Conservation (phyloP, 306 rosid genomes). For the Citrullus amarus region DNA sequence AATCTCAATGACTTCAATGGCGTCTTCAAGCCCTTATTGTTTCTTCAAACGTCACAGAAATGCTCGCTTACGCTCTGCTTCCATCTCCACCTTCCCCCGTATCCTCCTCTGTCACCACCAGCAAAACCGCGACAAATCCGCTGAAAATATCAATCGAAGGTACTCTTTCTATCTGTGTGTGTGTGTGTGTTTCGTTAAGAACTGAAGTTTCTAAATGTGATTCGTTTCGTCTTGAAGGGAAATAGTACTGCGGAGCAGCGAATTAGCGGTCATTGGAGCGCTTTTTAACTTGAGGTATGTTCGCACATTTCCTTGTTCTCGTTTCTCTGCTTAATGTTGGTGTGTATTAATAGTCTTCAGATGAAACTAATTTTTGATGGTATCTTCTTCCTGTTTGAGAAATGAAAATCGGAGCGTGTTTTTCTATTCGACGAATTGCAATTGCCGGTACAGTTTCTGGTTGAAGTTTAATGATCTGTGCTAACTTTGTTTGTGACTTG, state of each 20-base stretch:
- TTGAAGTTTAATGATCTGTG: background rate
- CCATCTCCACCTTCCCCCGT: slow-evolving; percentile 9
- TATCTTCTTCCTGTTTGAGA: background rate
- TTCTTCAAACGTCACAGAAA: slow-evolving; percentile 6
- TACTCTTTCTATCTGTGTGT: background rate
- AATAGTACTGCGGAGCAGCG: slow-evolving; percentile 58
- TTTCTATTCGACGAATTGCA: background rate
- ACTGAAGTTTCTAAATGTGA: slow-evolving; percentile 8
- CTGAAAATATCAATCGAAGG: slow-evolving; percentile 40
- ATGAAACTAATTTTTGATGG: background rate
- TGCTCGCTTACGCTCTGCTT: background rate
- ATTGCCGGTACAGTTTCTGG: background rate
- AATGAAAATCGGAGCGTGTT: background rate
- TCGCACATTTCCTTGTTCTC: background rate
- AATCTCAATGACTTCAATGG: slow-evolving; percentile 32
- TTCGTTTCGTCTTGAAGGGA: slow-evolving; percentile 26
- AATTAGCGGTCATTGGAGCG: slow-evolving; percentile 73
- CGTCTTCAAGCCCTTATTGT: slow-evolving; percentile 12
- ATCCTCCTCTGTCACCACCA: slow-evolving; percentile 17
- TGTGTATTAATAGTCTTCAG: background rate
- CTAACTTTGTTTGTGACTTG: background rate
- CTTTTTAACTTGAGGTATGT: slow-evolving; percentile 58
- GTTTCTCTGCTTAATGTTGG: background rate
- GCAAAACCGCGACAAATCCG: slow-evolving; percentile 13
- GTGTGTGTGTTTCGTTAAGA: background rate